Evolutionary conservation across 257 asterid genomes (phyloP).

Genomic region (Lycium barbarum): DNA sequence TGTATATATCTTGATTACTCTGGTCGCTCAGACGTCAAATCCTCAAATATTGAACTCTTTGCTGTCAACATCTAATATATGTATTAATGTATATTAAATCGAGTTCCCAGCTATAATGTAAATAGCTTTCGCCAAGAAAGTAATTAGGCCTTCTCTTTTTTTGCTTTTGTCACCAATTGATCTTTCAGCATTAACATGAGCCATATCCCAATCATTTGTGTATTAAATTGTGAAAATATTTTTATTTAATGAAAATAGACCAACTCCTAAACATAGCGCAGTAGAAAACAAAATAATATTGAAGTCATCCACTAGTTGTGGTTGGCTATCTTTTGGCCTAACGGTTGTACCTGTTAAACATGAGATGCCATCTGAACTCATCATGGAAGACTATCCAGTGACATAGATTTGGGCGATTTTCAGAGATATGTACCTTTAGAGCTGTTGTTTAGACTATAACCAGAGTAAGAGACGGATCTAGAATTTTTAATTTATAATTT

Average conservation of each 20-base stretch:
- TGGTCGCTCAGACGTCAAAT: background rate
- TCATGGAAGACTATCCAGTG: too few relatives aligned
- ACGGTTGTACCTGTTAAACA: background rate
- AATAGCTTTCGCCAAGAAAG: background rate
- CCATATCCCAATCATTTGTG: background rate
- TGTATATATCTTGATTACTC: background rate
- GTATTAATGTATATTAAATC: too few relatives aligned
- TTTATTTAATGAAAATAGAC: background rate
- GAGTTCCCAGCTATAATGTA: background rate
- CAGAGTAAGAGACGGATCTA: background rate
- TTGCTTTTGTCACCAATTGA: slow-evolving; percentile 1
- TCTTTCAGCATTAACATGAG: background rate
- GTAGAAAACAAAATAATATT: background rate
- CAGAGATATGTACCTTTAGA: background rate
- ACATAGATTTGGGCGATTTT: too few relatives aligned
- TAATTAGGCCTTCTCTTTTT: background rate
- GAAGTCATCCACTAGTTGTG: background rate
- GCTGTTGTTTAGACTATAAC: background rate
- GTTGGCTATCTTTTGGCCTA: background rate
- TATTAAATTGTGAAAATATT: background rate
- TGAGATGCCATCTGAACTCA: background rate
- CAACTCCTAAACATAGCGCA: background rate
- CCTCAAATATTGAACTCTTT: background rate
- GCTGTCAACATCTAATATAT: too few relatives aligned
- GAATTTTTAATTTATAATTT: too few relatives aligned